Percentiles rank a stretch among this genome's conserved stretches.
Evolutionary conservation across 2,329 filamentous ascomycete species (phyloP).

Genomic region (Trichoderma aggressivum): DNA sequence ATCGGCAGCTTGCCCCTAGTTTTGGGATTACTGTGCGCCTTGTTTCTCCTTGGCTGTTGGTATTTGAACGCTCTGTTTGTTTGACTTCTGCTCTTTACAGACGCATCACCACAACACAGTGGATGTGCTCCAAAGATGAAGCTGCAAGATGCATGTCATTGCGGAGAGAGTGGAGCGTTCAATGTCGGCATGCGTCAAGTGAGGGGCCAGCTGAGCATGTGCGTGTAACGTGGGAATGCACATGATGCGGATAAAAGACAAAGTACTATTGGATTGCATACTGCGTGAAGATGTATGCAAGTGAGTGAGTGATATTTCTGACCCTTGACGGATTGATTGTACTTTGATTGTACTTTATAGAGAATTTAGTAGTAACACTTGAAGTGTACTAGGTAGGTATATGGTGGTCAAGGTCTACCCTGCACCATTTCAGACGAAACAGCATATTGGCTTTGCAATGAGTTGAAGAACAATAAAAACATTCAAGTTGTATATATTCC

Average conservation of each 20-base stretch:
- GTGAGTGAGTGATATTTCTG: background rate
- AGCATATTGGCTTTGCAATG: background rate
- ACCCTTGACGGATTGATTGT: background rate
- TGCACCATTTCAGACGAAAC: background rate
- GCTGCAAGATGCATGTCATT: conserved; percentile 3
- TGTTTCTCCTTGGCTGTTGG: background rate
- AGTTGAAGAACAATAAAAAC: background rate
- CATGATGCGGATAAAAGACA: background rate
- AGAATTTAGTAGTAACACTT: too few species aligned
- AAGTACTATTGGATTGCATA: background rate
- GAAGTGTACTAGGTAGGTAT: too few species aligned
- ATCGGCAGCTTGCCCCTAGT: too few species aligned
- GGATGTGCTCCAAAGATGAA: background rate
- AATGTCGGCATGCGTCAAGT: background rate
- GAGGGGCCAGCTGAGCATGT: background rate
- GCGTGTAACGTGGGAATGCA: background rate
- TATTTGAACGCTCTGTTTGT: background rate
- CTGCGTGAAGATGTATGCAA: background rate
- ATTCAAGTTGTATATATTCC: background rate
- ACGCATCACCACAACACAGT: background rate
- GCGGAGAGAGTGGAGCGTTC: background rate
- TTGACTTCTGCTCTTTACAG: background rate
- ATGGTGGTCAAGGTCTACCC: background rate
- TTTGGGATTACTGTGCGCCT: background rate
- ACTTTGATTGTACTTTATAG: too few species aligned